Conservation (phyloP, 1,139 yeast species). For the Nematodospora anomalae region DNA sequence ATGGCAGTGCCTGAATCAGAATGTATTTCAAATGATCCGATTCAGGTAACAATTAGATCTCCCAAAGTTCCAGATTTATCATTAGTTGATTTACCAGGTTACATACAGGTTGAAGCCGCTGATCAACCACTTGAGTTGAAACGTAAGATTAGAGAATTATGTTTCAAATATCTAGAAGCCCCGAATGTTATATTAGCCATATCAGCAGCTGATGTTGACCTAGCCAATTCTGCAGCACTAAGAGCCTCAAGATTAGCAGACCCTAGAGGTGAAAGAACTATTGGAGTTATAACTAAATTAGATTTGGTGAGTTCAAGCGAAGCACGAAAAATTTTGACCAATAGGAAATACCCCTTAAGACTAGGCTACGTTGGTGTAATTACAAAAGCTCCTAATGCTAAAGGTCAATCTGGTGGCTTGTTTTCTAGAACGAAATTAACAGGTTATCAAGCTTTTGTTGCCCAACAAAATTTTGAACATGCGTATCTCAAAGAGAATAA, state of each 20-base stretch:
- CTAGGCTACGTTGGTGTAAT: constrained; percentile 99
- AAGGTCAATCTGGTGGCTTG: constrained; percentile 22
- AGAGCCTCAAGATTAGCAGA: constrained; percentile 92
- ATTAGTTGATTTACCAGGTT: constrained; percentile 94
- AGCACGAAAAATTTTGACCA: constrained; percentile 69
- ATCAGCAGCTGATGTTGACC: constrained; percentile 96
- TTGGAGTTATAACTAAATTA: constrained; percentile 92
- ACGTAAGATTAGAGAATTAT: constrained; percentile 71
- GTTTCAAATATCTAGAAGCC: constrained; percentile 81
- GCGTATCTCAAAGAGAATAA: constrained; percentile 60
- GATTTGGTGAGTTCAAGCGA: constrained; percentile 79
- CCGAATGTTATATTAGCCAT: constrained; percentile 96
- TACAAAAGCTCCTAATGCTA: constrained; percentile 64
- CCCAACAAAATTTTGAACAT: constrained; percentile 68
- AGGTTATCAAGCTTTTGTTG: constrained; percentile 50
- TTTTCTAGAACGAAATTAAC: constrained; percentile 38
- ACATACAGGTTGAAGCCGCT: constrained; percentile 93
- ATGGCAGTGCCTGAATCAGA: constrained; percentile 87
- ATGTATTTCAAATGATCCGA: constrained; percentile 88
- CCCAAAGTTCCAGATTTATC: constrained; percentile 93
- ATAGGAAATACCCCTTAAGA: constrained; percentile 80
- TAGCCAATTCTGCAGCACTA: constrained; percentile 93
- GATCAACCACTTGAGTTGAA: constrained; percentile 90
- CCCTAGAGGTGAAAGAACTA: constrained; percentile 91
- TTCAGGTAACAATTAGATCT: constrained; percentile 85